These are phyloP conservation scores for Apiotrichum gamsii DNA, from an alignment of 1,284 basidiomycete species.

Conservation along the genomic window DNA sequence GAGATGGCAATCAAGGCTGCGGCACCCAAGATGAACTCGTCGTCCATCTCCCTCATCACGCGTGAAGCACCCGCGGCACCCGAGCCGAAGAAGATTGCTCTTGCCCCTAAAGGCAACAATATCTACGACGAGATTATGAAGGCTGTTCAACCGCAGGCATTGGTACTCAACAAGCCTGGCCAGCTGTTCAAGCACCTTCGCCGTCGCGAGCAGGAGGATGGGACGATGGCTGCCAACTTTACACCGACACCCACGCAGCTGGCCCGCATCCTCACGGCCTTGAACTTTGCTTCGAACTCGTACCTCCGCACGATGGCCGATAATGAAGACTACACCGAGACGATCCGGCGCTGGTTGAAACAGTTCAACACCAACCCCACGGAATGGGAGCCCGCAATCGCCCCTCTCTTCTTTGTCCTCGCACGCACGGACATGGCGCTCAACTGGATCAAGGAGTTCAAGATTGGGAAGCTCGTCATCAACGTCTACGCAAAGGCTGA, in stretches of 20 bases:
- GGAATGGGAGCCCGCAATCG: slow-evolving; percentile 26
- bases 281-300: slow-evolving; percentile 18
- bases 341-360: slow-evolving; percentile 24
- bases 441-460: slow-evolving; percentile 22
- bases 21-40: neutral
- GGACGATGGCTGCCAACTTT: slow-evolving; percentile 6
- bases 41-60: neutral
- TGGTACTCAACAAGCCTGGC: slow-evolving; percentile 16
- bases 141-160: neutral
- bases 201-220: slow-evolving; percentile 2
- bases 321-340: slow-evolving; percentile 19
- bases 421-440: slow-evolving; percentile 34
- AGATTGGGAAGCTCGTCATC: slow-evolving; percentile 19
- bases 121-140: no score
- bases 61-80: neutral
- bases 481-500: slow-evolving; percentile 9
- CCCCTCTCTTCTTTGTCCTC: slow-evolving; percentile 20
- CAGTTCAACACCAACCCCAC: slow-evolving; percentile 19
- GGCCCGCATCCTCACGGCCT: slow-evolving; percentile 18
- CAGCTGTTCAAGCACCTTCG: slow-evolving; percentile 28
- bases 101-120: no score
- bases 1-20: no score
- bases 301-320: slow-evolving; percentile 32
- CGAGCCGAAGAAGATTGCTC: neutral
- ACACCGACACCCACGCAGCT: slow-evolving; percentile 23